These are phyloP conservation scores for Colletotrichum sp. DNA, from an alignment of 2,329 filamentous ascomycete species.

Conservation along the genomic window DNA sequence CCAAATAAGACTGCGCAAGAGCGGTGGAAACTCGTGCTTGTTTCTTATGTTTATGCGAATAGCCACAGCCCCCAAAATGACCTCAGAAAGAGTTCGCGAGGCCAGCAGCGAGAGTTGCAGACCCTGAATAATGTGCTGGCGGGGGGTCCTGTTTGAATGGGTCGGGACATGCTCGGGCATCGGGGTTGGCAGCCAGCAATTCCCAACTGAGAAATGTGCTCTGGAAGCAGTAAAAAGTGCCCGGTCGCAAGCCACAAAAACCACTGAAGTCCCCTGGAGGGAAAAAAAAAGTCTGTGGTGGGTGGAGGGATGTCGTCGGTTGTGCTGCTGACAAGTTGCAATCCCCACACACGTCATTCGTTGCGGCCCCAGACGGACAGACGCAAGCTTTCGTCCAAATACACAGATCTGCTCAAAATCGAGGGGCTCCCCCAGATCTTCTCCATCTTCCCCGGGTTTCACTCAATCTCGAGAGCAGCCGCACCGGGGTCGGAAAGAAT, in stretches of 20 bases:
- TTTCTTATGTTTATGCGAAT: background rate
- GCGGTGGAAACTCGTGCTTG: background rate
- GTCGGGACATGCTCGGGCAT: background rate
- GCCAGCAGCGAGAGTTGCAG: background rate
- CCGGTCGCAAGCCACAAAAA: background rate
- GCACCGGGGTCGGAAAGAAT: conserved; percentile 19
- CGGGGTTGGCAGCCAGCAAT: background rate
- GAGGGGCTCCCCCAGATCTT: conserved; percentile 21
- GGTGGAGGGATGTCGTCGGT: conserved; percentile 10
- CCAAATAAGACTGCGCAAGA: background rate
- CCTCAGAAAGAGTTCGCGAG: background rate
- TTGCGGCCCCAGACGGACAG: background rate
- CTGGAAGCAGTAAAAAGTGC: background rate
- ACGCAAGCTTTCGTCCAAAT: conserved; percentile 4
- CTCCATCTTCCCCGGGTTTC: conserved; percentile 21
- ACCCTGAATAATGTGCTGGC: background rate
- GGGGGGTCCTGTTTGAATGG: background rate
- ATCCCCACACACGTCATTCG: conserved; percentile 17
- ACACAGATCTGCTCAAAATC: conserved; percentile 19
- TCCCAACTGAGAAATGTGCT: background rate
- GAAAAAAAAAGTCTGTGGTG: background rate
- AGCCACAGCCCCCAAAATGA: background rate
- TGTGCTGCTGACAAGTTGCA: conserved; percentile 3
- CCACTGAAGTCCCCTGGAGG: background rate
- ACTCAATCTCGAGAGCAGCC: conserved; percentile 7